These are phyloP conservation scores for Rhodamnia rubescens DNA, from an alignment of 345 rosid genomes.

Conservation along the genomic window DNA sequence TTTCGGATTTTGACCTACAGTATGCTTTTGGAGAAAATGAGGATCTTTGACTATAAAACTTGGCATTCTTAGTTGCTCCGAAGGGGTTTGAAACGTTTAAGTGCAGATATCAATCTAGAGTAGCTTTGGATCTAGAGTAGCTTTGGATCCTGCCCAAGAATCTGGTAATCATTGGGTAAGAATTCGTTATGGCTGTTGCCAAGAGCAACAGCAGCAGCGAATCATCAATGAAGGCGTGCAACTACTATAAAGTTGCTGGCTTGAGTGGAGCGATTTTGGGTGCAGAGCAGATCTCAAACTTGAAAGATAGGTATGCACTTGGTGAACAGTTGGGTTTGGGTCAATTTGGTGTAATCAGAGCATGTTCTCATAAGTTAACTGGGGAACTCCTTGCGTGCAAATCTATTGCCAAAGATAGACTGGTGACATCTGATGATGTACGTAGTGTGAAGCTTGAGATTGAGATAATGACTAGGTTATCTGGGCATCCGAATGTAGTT, in stretches of 20 bases:
- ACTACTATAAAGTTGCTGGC: constrained; percentile 26
- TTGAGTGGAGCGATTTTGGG: constrained; percentile 39
- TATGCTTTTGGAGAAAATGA: neutral
- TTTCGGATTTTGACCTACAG: constrained; percentile 1
- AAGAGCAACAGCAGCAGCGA: constrained; percentile 22
- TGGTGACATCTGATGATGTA: constrained; percentile 44
- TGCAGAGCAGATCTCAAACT: constrained; percentile 25
- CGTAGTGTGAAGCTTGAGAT: constrained; percentile 56
- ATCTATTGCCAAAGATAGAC: constrained; percentile 50
- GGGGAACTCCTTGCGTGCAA: constrained; percentile 59
- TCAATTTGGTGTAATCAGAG: constrained; percentile 57
- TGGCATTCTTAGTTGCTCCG: neutral
- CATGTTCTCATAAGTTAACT: constrained; percentile 44
- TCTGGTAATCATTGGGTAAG: constrained; percentile 3
- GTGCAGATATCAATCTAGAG: neutral
- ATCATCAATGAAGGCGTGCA: constrained; percentile 20
- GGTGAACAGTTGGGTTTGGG: constrained; percentile 67
- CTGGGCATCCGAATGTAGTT: constrained; percentile 66
- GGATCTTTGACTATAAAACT: neutral
- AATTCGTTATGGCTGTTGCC: constrained; percentile 45
- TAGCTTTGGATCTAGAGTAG: neutral
- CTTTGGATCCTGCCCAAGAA: neutral
- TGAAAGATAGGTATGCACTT: constrained; percentile 38
- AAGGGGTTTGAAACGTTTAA: neutral
- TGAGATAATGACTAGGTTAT: constrained; percentile 57